Base-by-base conservation (phyloP, 305 asterid species). In the Rubia tinctorum region DNA sequence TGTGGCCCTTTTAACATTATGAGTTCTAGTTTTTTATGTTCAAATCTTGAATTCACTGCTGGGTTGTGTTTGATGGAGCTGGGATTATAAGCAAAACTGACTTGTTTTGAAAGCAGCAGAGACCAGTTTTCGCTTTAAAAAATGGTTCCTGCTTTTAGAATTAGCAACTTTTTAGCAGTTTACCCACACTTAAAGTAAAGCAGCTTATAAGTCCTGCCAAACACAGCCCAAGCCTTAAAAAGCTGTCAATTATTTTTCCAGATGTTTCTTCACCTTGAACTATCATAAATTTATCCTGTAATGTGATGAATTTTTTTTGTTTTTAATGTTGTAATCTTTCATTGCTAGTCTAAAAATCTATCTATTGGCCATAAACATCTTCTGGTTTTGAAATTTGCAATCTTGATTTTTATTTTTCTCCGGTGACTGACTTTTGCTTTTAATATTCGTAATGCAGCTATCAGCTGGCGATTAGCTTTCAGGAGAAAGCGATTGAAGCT, bases 401-500 rank as follows among this genome's bases (percentile, higher is more conserved):
- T 18, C n/a, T 15, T 67, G 20, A 55, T 53, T 71, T 25, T 51
- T n/a, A 68, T 23, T 74, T 65, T 27, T 13, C 40, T 11, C 25
- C 20, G 61, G 62, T 64, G 59, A 47, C 62, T 64, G 64, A 55
- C 15, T 40, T 53, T 39, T 69, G 30, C 15, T 20, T 34, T 45
- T 42, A 60, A 80, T 66, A 6, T 25, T 39, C 17, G 62, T 9
- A 51, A 60, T 68, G 85, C 97, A 90, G 99, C 88, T 88, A 92
- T 72, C 85, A 88, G 18, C 82, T 90, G 64, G 98, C 99, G 20
- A 82, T 94, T 25, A 84, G 79, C 84, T 87, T 90, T 74, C 99
- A 92, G 72, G 92, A 94, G 87, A 86, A 89, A 74, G 99, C 79
- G 58, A 83, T 92, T 23, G 97, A 92, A 78, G 88, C 91, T 71